phyloP scores from a whole-genome alignment of 1,284 basidiomycete genomes.

The Leccinum angustisporum region DNA sequence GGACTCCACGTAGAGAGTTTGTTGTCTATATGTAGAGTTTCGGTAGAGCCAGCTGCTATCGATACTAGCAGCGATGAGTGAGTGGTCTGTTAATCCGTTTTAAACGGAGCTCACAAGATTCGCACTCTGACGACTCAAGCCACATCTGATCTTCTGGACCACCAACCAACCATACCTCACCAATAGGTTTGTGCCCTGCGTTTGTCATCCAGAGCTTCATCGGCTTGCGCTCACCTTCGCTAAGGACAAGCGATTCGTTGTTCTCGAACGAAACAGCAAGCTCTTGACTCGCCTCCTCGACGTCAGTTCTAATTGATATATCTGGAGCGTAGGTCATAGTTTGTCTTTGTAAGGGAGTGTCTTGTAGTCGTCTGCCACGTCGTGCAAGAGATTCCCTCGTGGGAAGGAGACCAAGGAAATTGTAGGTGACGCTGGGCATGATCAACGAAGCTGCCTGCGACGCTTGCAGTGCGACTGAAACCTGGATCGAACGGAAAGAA shows the following conservation, averaged over 20 bases:
- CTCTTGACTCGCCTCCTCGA: conserved; percentile 60
- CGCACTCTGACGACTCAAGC: conserved; percentile 31
- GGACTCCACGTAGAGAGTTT: conserved; percentile 52
- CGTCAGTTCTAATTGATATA: conserved; percentile 51
- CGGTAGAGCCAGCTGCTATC: conserved; percentile 11
- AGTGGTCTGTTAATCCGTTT: conserved; percentile 9
- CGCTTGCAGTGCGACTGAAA: conserved; percentile 61
- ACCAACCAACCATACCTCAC: conserved; percentile 68
- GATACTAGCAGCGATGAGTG: conserved; percentile 33
- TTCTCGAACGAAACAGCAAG: conserved; percentile 57
- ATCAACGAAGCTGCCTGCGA: conserved; percentile 50
- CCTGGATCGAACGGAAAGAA: conserved; percentile 37
- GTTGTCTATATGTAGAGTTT: conserved; percentile 46
- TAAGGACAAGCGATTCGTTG: conserved; percentile 48
- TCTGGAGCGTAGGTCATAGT: conserved; percentile 66
- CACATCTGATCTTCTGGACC: conserved; percentile 63
- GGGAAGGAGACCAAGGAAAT: conserved; percentile 68
- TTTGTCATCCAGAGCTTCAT: conserved; percentile 62
- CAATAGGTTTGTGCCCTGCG: conserved; percentile 52
- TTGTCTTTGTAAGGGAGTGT: conserved; percentile 67
- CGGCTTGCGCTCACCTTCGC: conserved; percentile 61
- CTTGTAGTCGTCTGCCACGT: conserved; percentile 67
- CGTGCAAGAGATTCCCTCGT: conserved; percentile 58
- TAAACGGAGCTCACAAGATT: conserved; percentile 19
- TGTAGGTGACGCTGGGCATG: conserved; percentile 56